Percentiles rank a stretch among this genome's conserved stretches.
These are phyloP conservation scores for Calamus simplicifolius DNA, from an alignment of 176 grass and related monocot species.

Conservation along the genomic window DNA sequence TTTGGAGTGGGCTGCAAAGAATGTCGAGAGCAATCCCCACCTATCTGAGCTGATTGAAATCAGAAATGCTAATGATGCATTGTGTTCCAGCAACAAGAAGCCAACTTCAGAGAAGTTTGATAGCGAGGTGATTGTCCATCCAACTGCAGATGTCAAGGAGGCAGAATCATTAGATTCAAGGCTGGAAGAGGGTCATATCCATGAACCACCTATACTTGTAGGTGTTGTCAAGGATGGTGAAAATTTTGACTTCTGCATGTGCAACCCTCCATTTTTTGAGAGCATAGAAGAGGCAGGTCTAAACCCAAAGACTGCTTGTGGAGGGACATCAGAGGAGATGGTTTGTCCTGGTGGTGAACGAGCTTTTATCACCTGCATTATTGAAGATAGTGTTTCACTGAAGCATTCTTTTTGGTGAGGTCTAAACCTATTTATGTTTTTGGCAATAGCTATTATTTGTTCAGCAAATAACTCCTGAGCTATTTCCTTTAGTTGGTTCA, in stretches of 20 bases:
- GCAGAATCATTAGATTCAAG: conserved; percentile 5
- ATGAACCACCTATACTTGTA: conserved; percentile 35
- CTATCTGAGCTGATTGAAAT: conserved; percentile 67
- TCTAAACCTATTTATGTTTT: background rate
- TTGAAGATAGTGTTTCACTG: conserved; percentile 71
- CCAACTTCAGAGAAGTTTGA: conserved; percentile 8
- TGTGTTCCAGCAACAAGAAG: conserved; percentile 14
- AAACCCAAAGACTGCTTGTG: conserved; percentile 77
- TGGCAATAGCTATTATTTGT: background rate
- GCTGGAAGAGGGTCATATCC: background rate
- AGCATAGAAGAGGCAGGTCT: conserved; percentile 71
- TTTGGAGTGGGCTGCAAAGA: conserved; percentile 87
- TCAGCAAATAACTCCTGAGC: background rate
- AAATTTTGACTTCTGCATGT: conserved; percentile 93
- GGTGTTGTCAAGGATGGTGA: conserved; percentile 77
- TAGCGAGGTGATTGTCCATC: background rate
- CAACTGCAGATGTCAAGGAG: background rate
- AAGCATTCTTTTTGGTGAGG: conserved; percentile 70
- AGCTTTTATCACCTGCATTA: conserved; percentile 55
- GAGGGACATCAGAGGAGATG: conserved; percentile 65
- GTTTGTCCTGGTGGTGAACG: conserved; percentile 71
- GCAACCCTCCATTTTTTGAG: conserved; percentile 97
- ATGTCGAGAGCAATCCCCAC: conserved; percentile 72
- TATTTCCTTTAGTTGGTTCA: conserved; percentile 71
- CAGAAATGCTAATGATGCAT: conserved; percentile 38